Percentiles rank a stretch among this genome's conserved stretches.
Conservation (phyloP, 139 green algal genomes). For the Chloropicon primus region DNA sequence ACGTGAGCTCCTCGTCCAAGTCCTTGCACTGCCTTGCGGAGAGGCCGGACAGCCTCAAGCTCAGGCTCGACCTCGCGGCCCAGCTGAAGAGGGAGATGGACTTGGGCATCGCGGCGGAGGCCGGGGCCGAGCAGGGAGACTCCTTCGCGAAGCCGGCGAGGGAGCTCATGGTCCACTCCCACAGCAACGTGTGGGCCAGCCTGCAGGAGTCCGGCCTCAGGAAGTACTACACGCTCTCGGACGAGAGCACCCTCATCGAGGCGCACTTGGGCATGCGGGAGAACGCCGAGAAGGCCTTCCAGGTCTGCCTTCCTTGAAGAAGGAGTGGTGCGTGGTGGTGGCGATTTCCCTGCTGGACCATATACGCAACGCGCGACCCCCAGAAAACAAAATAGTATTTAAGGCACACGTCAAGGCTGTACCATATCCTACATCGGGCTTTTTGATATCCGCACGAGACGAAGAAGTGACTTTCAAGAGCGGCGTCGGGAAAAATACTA, state of each 20-base stretch:
- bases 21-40: neutral
- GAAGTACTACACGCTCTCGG: neutral
- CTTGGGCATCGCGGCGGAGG: neutral
- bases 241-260: neutral
- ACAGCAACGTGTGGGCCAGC: neutral
- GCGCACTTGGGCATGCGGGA: neutral
- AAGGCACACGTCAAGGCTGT: no score
- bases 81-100: neutral
- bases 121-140: no score
- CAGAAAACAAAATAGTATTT: no score
- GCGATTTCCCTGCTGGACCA: no score
- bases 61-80: neutral
- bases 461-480: no score
- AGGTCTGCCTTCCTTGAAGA: neutral
- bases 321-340: no score
- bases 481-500: no score
- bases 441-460: no score
- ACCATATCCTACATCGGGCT: no score
- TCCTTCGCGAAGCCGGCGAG: neutral
- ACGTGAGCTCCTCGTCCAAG: neutral
- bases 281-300: neutral
- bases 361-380: no score
- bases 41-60: neutral
- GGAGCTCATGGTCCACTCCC: neutral
- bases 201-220: neutral